Base-by-base conservation (phyloP, 495 filamentous ascomycete species). In the Aspergillus carlsbadensis region DNA sequence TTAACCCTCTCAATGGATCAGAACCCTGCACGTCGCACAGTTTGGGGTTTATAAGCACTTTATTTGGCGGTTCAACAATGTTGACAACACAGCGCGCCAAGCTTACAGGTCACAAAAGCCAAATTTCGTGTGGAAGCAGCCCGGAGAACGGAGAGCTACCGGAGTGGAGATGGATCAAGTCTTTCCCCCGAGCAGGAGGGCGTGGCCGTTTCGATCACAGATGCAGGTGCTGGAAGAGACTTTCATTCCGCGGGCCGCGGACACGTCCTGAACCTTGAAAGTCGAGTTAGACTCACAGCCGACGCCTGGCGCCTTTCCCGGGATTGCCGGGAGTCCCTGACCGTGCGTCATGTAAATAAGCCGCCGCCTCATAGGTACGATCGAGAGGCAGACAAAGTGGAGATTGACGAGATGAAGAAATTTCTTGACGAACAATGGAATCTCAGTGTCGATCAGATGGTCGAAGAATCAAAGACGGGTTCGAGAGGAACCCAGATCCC, bases 401-500 rank as follows among this genome's bases (percentile, higher is more conserved):
- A 29, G 26, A 29, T 29, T 29, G 26, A 29, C 26, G 26, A 29
- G 26, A 29, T 3, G 26, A 29, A 29, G 26, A 29, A 29, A 29
- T 29, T 29, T 29, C 26, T 29, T 29, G 26, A 29, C 26, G 26
- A 29, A 29, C 8, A 29, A 29, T 29, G 26, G 26, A 29, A 8
- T 29, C 8, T 29, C 26, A 4, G 26, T 29, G 26, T 29, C 26
- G 26, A 29, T 29, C 26, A 29, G 8, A 8, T 29, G 26, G 8
- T 29, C 26, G 26, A 29, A 29, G 26, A 29, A 29, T 29, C 26
- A 8, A 29, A 29, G 26, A 39, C 11, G 18, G 41, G 6, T 4
- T 10, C 18, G 49, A 6, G 33, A 36, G 8, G 17, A 40, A 48
- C 4, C 48, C 43, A 52, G 64, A 70, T 59, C 71, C 68, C 62